Evolutionary conservation across 2,329 filamentous ascomycete genomes (phyloP).

Genomic region (Pyrenophora graminea): DNA sequence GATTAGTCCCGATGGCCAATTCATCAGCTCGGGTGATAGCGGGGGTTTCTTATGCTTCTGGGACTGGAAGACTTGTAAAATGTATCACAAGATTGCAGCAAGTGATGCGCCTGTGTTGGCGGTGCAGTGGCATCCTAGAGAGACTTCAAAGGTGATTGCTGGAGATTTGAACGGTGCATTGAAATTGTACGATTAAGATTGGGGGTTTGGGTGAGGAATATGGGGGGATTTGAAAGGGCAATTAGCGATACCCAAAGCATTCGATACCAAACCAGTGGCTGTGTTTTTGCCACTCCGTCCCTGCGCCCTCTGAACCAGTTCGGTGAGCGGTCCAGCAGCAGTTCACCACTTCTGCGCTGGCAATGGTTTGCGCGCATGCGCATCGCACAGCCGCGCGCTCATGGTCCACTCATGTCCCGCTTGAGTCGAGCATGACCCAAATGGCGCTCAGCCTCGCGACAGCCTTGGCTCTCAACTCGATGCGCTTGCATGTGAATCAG

Average conservation of each 20-base stretch:
- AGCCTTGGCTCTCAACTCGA: conserved; percentile 2
- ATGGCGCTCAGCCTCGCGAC: conserved; percentile 14
- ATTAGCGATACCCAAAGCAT: conserved; percentile 27
- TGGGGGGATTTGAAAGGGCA: not conserved
- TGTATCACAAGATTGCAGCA: conserved; percentile 95
- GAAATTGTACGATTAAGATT: conserved; percentile 81
- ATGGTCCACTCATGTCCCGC: not conserved
- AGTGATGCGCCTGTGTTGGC: conserved; percentile 82
- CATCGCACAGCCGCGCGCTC: conserved; percentile 2
- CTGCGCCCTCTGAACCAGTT: not conserved
- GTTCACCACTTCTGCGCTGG: conserved; percentile 10
- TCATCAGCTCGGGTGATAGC: conserved; percentile 83
- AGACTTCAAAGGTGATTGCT: conserved; percentile 90
- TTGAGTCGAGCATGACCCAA: conserved; percentile 1
- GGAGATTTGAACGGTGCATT: conserved; percentile 88
- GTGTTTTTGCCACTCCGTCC: not conserved
- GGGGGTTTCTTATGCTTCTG: conserved; percentile 93
- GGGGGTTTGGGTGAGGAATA: not conserved
- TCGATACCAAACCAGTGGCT: not conserved
- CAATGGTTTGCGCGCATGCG: conserved; percentile 20
- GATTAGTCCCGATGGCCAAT: conserved; percentile 88
- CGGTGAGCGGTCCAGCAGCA: not conserved
- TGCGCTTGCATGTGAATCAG: conserved; percentile 6
- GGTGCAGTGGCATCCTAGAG: conserved; percentile 95
- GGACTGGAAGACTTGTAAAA: conserved; percentile 99